Percentiles rank a stretch among this genome's conserved stretches.
Conservation (phyloP, 2,329 filamentous ascomycete species). For the Phialophora macrospora region DNA sequence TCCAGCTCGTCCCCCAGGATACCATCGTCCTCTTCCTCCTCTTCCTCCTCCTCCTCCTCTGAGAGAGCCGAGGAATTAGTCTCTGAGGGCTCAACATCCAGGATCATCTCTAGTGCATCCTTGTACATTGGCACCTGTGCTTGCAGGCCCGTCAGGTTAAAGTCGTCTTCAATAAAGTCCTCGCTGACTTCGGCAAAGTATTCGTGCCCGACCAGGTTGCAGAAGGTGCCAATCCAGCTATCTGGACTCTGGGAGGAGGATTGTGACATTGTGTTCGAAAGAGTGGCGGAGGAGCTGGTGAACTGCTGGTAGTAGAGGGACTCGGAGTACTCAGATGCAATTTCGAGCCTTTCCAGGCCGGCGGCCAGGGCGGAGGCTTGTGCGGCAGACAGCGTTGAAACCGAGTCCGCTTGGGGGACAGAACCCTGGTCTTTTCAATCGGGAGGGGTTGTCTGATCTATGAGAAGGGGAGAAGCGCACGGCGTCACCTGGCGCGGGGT, state of each 20-base stretch:
- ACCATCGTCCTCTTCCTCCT: constrained; percentile 69
- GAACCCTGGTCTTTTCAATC: neutral
- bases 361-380: constrained; percentile 53
- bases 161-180: constrained; percentile 99
- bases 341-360: constrained; percentile 55
- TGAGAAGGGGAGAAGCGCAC: constrained; percentile 1
- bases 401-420: neutral
- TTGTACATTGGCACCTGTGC: constrained; percentile 98
- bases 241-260: constrained; percentile 68
- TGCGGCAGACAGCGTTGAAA: constrained; percentile 49
- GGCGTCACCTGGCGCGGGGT: constrained; percentile 14
- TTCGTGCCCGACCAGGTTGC: constrained; percentile 91
- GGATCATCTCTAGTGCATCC: constrained; percentile 97
- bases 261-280: constrained; percentile 53
- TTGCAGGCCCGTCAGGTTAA: constrained; percentile 95
- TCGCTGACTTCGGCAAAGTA: constrained; percentile 99
- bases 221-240: constrained; percentile 98
- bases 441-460: neutral
- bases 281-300: constrained; percentile 36
- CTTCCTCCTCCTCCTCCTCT: constrained; percentile 68
- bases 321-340: constrained; percentile 38
- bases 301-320: constrained; percentile 37
- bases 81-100: constrained; percentile 96
- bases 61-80: constrained; percentile 38
- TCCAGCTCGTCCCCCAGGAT: constrained; percentile 68